A percentile compares a stretch with the other conserved stretches of the same genome.
These are phyloP conservation scores for Cladosporium sp. DNA, from an alignment of 2,329 filamentous ascomycete genomes.

Conservation along the genomic window DNA sequence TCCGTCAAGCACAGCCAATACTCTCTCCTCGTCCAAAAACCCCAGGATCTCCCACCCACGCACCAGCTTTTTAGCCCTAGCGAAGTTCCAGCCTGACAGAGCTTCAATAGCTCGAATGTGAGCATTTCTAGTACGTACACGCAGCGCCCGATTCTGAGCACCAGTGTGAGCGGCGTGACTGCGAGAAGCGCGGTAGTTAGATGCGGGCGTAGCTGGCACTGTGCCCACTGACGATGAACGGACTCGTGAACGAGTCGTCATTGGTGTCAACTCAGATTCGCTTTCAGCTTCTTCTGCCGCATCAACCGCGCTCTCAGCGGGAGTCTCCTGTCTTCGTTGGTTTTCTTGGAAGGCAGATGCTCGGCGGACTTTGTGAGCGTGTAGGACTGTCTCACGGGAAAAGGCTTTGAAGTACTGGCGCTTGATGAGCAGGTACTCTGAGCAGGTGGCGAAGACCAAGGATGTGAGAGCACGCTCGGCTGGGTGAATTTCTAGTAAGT, in stretches of 20 bases:
- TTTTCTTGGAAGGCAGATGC: not conserved
- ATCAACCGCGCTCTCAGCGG: not conserved
- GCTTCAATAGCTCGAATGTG: conserved; percentile 21
- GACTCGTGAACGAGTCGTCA: not conserved
- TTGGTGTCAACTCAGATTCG: not conserved
- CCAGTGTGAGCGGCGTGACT: not conserved
- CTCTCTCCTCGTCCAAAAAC: conserved; percentile 22
- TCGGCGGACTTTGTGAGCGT: not conserved
- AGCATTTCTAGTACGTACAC: conserved; percentile 7
- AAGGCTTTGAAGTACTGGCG: conserved; percentile 21
- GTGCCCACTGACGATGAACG: not conserved
- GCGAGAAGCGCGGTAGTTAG: not conserved
- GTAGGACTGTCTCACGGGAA: not conserved
- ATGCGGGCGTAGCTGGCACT: not conserved
- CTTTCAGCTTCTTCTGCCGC: not conserved
- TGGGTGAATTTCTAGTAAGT: conserved; percentile 16
- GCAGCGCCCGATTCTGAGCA: not conserved
- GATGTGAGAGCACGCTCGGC: conserved; percentile 20
- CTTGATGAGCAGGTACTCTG: conserved; percentile 25
- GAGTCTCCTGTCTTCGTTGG: not conserved
- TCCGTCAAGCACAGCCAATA: conserved; percentile 18
- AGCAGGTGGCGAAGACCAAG: conserved; percentile 14
- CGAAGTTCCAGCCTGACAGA: conserved; percentile 12
- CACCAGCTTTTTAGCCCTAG: conserved; percentile 19
- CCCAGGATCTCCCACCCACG: conserved; percentile 22